A percentile compares a stretch with the other conserved stretches of the same genome.
These are phyloP conservation scores for Dictyostelium purpureum DNA, from an alignment of 78 protist species.

Conservation along the genomic window DNA sequence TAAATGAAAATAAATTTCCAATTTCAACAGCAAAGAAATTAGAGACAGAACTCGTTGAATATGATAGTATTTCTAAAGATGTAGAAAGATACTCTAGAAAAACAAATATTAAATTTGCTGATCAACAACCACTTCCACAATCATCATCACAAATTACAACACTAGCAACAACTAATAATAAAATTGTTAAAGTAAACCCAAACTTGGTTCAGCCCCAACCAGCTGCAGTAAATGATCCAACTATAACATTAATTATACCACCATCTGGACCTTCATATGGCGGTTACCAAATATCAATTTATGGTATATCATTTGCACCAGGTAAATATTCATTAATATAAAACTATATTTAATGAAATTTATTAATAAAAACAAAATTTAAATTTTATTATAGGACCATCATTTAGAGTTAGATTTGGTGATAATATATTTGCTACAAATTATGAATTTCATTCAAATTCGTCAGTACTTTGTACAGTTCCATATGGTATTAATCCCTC, in stretches of 20 bases:
- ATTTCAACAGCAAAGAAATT: constrained; percentile 12
- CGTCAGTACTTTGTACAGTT: constrained; percentile 34
- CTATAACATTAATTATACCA: constrained; percentile 31
- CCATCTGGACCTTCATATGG: constrained; percentile 56
- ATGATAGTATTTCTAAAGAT: not conserved
- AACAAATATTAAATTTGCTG: not conserved
- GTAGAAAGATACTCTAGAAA: constrained; percentile 4
- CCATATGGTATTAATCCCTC: constrained; percentile 4
- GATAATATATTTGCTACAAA: not conserved
- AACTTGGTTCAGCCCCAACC: not conserved
- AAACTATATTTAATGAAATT: constrained; percentile 38
- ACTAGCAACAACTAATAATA: not conserved
- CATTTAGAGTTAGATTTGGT: constrained; percentile 12
- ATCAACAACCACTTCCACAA: not conserved
- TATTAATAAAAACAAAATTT: no score
- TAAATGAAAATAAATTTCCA: constrained; percentile 41
- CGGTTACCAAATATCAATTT: constrained; percentile 49
- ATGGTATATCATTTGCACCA: constrained; percentile 66
- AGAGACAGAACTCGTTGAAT: not conserved
- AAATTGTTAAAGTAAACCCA: no score
- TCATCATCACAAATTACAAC: not conserved
- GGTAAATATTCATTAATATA: constrained; percentile 34
- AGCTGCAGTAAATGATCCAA: constrained; percentile 13
- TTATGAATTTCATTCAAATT: constrained; percentile 55
- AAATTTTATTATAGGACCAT: constrained; percentile 21